Percentiles rank a stretch among this genome's conserved stretches.
Evolutionary conservation across 257 asterid genomes (phyloP).

Genomic region (Forsythia viridissima): DNA sequence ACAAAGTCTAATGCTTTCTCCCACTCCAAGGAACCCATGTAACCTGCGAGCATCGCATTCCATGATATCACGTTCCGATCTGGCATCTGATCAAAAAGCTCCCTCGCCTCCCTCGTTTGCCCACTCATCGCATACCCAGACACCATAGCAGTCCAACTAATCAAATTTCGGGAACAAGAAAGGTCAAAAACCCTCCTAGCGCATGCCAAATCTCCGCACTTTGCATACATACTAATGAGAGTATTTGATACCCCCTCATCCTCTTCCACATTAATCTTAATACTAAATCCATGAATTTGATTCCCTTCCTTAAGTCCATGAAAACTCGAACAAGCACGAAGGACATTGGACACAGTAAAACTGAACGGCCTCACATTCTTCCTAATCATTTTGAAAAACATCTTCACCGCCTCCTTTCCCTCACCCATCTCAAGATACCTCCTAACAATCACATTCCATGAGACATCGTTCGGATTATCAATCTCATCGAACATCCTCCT

Average conservation of each 20-base stretch:
- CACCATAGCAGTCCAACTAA: slow-evolving; percentile 62
- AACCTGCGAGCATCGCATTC: slow-evolving; percentile 83
- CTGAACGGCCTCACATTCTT: slow-evolving; percentile 53
- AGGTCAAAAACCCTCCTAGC: slow-evolving; percentile 51
- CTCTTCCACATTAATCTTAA: slow-evolving; percentile 50
- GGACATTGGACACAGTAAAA: slow-evolving; percentile 71
- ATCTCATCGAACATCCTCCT: slow-evolving; percentile 80
- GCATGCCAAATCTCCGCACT: slow-evolving; percentile 61
- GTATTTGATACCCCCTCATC: slow-evolving; percentile 67
- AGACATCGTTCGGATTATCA: slow-evolving; percentile 54
- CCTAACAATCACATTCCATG: slow-evolving; percentile 89
- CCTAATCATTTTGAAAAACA: slow-evolving; percentile 65
- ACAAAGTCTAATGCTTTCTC: slow-evolving; percentile 67
- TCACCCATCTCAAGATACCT: slow-evolving; percentile 74
- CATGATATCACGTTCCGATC: slow-evolving; percentile 62
- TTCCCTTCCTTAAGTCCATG: slow-evolving; percentile 52
- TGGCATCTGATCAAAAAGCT: slow-evolving; percentile 67
- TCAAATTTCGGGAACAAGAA: slow-evolving; percentile 48
- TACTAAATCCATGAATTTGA: slow-evolving; percentile 69
- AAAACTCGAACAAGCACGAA: slow-evolving; percentile 65
- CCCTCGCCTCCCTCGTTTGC: slow-evolving; percentile 50
- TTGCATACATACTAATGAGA: slow-evolving; percentile 59
- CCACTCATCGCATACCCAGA: slow-evolving; percentile 60
- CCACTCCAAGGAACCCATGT: slow-evolving; percentile 52
- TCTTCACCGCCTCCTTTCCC: slow-evolving; percentile 50